These are phyloP conservation scores for Candida xiaguanensis DNA, from an alignment of 805 yeast genomes.

Conservation along the genomic window DNA sequence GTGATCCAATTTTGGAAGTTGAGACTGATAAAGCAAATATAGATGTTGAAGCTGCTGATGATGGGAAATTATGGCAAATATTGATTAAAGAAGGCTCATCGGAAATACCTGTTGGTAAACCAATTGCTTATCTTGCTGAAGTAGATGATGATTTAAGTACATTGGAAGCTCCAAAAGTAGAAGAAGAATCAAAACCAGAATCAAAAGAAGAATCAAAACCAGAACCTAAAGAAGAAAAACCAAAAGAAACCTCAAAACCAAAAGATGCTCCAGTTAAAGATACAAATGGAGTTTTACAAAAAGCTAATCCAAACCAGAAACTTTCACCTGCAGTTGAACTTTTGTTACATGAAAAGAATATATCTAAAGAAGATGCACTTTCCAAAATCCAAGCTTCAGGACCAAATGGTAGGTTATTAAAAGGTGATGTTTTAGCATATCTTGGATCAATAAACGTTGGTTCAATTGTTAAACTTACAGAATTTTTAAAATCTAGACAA, in stretches of 20 bases:
- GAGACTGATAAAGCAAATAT: slow-evolving; percentile 84
- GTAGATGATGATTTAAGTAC: slow-evolving; percentile 74
- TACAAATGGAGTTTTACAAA: slow-evolving; percentile 18
- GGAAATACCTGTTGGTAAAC: slow-evolving; percentile 78
- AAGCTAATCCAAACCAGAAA: slow-evolving; percentile 64
- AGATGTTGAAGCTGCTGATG: slow-evolving; percentile 87
- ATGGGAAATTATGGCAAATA: slow-evolving; percentile 83
- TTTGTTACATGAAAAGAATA: slow-evolving; percentile 56
- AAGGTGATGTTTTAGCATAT: slow-evolving; percentile 87
- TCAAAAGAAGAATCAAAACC: slow-evolving; percentile 14
- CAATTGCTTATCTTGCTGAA: slow-evolving; percentile 88
- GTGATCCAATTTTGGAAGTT: slow-evolving; percentile 80
- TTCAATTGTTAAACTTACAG: slow-evolving; percentile 50
- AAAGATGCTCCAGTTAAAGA: not conserved
- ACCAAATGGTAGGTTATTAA: slow-evolving; percentile 79
- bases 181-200: slow-evolving; percentile 15
- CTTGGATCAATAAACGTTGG: slow-evolving; percentile 67
- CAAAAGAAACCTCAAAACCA: slow-evolving; percentile 6
- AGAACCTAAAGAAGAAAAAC: slow-evolving; percentile 11
- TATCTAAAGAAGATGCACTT: slow-evolving; percentile 69
- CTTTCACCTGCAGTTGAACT: slow-evolving; percentile 77
- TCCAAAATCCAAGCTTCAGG: slow-evolving; percentile 78
- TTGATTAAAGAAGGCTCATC: slow-evolving; percentile 67
- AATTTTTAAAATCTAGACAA: slow-evolving; percentile 51
- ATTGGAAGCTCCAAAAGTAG: slow-evolving; percentile 55